Evolutionary conservation across 257 asterid species (phyloP).

Genomic region (Schizonepeta tenuifolia): DNA sequence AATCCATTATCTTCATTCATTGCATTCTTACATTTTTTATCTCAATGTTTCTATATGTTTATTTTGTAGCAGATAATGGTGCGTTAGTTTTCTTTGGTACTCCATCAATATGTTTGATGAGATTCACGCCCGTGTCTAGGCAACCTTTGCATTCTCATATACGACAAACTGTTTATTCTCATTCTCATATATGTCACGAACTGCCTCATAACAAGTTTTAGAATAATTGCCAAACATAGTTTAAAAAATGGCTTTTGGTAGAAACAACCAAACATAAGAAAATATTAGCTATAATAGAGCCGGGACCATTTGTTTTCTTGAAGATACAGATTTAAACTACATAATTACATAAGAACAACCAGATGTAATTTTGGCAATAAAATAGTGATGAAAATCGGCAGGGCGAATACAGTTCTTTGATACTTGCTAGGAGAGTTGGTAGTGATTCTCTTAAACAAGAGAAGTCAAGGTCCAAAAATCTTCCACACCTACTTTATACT

Average conservation of each 20-base stretch:
- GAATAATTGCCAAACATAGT: neutral
- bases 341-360: neutral
- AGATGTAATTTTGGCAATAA: neutral
- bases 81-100: neutral
- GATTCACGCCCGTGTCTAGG: neutral
- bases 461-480: neutral
- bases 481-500: neutral
- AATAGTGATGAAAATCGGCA: neutral
- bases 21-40: conserved; percentile 16
- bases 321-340: neutral
- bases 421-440: neutral
- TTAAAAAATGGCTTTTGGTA: conserved; percentile 6
- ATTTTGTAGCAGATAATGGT: neutral
- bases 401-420: neutral
- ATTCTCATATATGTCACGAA: neutral
- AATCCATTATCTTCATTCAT: conserved; percentile 8
- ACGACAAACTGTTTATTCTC: conserved; percentile 2
- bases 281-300: neutral
- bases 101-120: neutral
- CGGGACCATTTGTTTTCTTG: neutral
- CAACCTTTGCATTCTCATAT: conserved; percentile 16
- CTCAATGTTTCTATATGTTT: neutral
- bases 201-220: neutral
- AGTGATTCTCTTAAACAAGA: neutral
- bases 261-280: neutral